phyloP scores from a whole-genome alignment of 306 rosid genomes.

The Cicer chorassanicum region DNA sequence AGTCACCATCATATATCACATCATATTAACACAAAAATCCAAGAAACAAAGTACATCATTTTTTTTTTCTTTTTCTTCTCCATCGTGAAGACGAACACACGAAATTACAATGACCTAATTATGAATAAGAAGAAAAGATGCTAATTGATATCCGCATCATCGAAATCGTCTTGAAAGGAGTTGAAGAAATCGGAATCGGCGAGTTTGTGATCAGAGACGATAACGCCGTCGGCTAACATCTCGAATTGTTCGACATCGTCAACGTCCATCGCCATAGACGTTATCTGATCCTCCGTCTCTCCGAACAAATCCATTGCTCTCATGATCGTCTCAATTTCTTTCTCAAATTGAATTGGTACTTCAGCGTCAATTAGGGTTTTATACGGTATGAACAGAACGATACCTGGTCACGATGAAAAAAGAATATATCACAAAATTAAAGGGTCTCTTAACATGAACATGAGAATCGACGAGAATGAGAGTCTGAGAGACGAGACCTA shows the following conservation, averaged over 20 bases:
- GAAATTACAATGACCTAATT: background rate
- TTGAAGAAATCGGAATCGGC: constrained; percentile 88
- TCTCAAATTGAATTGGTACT: background rate
- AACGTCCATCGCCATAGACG: constrained; percentile 91
- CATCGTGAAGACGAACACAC: background rate
- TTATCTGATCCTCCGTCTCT: constrained; percentile 81
- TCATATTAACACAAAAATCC: constrained; percentile 30
- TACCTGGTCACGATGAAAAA: too few relatives aligned
- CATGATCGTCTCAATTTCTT: constrained; percentile 34
- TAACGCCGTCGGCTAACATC: constrained; percentile 64
- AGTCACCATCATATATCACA: background rate
- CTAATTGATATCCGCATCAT: constrained; percentile 77
- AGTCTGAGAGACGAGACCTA: too few relatives aligned
- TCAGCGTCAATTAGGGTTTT: constrained; percentile 26
- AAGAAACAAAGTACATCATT: constrained; percentile 11
- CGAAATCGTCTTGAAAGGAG: constrained; percentile 77
- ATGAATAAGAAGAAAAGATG: background rate
- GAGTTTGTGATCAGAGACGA: constrained; percentile 68
- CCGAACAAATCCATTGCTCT: constrained; percentile 72
- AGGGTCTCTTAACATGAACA: too few relatives aligned
- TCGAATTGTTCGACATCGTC: constrained; percentile 82
- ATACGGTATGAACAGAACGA: background rate
- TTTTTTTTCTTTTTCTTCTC: background rate
- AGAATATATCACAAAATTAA: too few relatives aligned
- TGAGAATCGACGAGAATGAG: too few relatives aligned